Base-by-base conservation (phyloP, 2,329 filamentous ascomycete species). In the Pseudocercospora fijiensis region DNA sequence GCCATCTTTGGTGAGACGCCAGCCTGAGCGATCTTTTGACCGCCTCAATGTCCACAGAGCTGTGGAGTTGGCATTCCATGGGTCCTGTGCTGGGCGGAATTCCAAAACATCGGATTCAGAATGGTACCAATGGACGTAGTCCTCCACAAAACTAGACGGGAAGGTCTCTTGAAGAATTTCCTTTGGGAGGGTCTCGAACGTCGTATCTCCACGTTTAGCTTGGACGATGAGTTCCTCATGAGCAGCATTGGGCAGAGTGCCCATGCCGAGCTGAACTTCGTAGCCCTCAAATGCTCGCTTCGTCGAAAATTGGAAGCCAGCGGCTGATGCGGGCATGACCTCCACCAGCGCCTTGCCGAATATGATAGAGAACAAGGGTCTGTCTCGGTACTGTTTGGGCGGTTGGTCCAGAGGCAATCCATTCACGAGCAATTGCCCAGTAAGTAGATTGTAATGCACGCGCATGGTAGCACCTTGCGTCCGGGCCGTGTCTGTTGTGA, bases 311-410 rank as follows among this genome's bases (percentile, higher is more conserved):
- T 79, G 79, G 83, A 89, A 87, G 0, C 83, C 85, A 0, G 70
- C 72, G 0, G 85, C 64, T 0, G 66, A 61, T 0, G 87, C 89
- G 0, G 86, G 83, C 65, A 74, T 20, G 74, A 84, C 0, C 82
- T 83, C 78, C 0, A 88, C 78, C 26, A 78, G 77, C 13, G 83
- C 80, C 1, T 80, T 74, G 0, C 83, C 83, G 68, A 90, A 88
- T 0, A 90, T 77, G 3, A 81, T 76, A 5, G 75, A 72, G 7
- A 88, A 76, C 1, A 75, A 71, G 11, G 65, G 55, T 0, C 80
- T 77, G 3, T 82, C 70, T 18, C 79, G 80, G 49, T 85, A 82
- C 1, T 83, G 75, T 0, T 78, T 70, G 0, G 88, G 87, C 0
- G 90, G 78, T 11, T 82, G 84, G 0, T 83, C 80, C 11, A 85